Evolutionary conservation across 2,329 filamentous ascomycete genomes (phyloP).

Genomic region (Paracoccidioides brasiliensis): DNA sequence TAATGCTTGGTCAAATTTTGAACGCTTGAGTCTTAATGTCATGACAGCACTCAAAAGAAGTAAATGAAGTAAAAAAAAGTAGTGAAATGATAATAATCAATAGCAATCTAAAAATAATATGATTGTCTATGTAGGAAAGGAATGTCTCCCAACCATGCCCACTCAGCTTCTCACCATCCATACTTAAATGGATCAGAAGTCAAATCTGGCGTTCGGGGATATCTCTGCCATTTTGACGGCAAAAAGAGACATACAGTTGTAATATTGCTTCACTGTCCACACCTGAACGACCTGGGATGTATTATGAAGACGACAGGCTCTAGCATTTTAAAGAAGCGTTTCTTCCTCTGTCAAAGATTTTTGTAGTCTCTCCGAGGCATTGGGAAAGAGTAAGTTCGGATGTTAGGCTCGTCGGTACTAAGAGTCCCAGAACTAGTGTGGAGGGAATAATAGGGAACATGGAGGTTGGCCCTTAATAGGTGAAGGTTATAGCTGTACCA

Average conservation of each 20-base stretch:
- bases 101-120: neutral
- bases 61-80: too few species aligned
- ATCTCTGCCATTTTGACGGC: conserved; percentile 14
- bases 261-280: conserved; percentile 47
- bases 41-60: too few species aligned
- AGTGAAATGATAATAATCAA: neutral
- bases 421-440: too few species aligned
- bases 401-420: too few species aligned
- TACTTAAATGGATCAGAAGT: conserved; percentile 35
- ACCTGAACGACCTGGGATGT: conserved; percentile 39
- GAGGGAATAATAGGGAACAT: too few species aligned
- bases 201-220: conserved; percentile 26
- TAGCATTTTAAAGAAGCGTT: conserved; percentile 40
- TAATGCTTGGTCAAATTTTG: too few species aligned
- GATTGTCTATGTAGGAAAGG: conserved; percentile 1
- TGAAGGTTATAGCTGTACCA: too few species aligned
- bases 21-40: too few species aligned
- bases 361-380: too few species aligned
- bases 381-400: too few species aligned
- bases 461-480: too few species aligned
- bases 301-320: conserved; percentile 41
- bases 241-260: conserved; percentile 21
- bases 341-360: neutral
- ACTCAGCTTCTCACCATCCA: conserved; percentile 31
- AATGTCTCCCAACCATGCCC: conserved; percentile 34